Percentiles rank a stretch among this genome's conserved stretches.
phyloP scores from a whole-genome alignment of 225 moss, liverwort and hornwort genomes.

The Straminergon stramineum region DNA sequence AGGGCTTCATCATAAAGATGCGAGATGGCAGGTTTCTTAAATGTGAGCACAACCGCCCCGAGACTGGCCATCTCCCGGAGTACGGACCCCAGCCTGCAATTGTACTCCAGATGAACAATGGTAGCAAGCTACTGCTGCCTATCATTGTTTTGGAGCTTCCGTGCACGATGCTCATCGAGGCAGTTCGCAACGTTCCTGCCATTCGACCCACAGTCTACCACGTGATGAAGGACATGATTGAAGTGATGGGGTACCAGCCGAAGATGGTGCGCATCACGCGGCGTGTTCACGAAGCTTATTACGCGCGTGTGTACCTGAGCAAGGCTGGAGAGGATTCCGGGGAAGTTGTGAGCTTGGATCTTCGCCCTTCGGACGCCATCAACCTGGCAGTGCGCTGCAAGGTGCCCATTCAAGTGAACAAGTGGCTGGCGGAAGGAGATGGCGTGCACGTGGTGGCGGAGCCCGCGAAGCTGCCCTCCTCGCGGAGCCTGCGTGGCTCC shows the following conservation, averaged over 20 bases:
- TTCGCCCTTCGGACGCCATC: slow-evolving; percentile 87
- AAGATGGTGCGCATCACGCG: slow-evolving; percentile 83
- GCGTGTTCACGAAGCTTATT: slow-evolving; percentile 87
- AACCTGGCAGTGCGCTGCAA: slow-evolving; percentile 88
- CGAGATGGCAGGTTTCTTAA: slow-evolving; percentile 32
- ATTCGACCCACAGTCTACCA: slow-evolving; percentile 87
- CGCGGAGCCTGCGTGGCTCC: slow-evolving; percentile 38
- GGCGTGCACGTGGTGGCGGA: slow-evolving; percentile 80
- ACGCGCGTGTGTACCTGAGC: slow-evolving; percentile 69
- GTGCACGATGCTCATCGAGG: slow-evolving; percentile 88
- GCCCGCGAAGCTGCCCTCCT: slow-evolving; percentile 39
- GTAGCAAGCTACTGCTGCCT: slow-evolving; percentile 23
- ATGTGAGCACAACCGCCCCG: slow-evolving; percentile 46
- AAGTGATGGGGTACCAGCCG: slow-evolving; percentile 79
- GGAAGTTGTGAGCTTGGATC: slow-evolving; percentile 73
- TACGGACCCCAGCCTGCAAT: slow-evolving; percentile 45
- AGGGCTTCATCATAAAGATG: slow-evolving; percentile 52
- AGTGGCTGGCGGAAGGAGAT: slow-evolving; percentile 75
- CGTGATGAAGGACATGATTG: slow-evolving; percentile 93
- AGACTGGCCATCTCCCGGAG: slow-evolving; percentile 34
- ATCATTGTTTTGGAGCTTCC: slow-evolving; percentile 67
- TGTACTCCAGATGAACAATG: slow-evolving; percentile 41
- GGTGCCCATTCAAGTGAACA: slow-evolving; percentile 87
- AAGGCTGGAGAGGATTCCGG: slow-evolving; percentile 69
- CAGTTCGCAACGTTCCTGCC: slow-evolving; percentile 79